Base-by-base conservation (phyloP, 306 rosid species). In the Rosa multiflora region DNA sequence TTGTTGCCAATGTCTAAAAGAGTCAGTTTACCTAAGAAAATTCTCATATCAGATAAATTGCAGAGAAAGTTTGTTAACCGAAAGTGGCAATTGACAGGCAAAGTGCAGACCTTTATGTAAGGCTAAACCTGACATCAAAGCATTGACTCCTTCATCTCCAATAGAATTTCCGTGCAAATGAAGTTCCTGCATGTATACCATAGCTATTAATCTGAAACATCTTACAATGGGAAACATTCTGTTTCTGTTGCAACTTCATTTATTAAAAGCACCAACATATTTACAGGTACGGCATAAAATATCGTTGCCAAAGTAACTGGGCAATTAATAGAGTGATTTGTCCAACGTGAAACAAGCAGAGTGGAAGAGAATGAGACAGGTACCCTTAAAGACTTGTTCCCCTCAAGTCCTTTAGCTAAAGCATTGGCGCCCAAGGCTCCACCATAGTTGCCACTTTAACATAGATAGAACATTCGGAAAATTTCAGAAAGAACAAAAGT, bases 391-490 rank as follows among this genome's bases (percentile, higher is more conserved):
- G 98, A 91, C 82, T 93, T 95, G 93, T 95, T 95, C 70, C 90
- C 84, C 83, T 95, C 98, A 78, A 95, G 89, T 85, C 96, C 99
- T 83, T 90, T 93, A 81, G 97, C 90, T 79, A 95, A 90, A 78
- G 97, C 96, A 87, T 91, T 95, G 84, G 91, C 96, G 84, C 99
- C 99, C 91, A 95, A 83, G 39, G 99, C 92, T 76, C 98, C 99
- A 72, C 99, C 99, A 84, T 95, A 95, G 84, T 95, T 95, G 87
- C 98, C 98, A 87, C 99, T 95, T 39, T 69, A 86, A 72, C 75
- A 87, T 81, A 17, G 86, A 80, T 49, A 48, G 26, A 74, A 67
- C 63, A 67, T 82, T 63, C 77, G 55, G 70, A 74, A 49, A 67
- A 70, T 76, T 73, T 78, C 76, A 51, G 70, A 79, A 75, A 49